phyloP scores from a whole-genome alignment of 2,329 filamentous ascomycete species.

The Claviceps fusiformis region DNA sequence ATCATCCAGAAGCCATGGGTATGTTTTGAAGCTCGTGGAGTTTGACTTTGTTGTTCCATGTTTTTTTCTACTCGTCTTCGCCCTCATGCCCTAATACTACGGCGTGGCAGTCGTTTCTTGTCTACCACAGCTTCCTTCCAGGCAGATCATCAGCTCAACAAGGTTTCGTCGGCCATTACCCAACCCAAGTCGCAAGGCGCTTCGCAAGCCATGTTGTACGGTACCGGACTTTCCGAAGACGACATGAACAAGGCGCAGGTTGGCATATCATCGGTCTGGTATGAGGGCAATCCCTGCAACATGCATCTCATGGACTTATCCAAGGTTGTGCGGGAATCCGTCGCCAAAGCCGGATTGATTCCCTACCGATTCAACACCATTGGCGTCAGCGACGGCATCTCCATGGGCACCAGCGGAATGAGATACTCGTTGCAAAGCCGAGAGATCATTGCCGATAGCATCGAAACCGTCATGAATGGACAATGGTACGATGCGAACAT shows the following conservation, averaged over 20 bases:
- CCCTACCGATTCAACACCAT: constrained; percentile 99
- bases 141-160: constrained; percentile 57
- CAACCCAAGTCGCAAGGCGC: constrained; percentile 97
- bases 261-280: constrained; percentile 97
- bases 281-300: constrained; percentile 95
- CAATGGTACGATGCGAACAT: constrained; percentile 99
- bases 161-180: constrained; percentile 71
- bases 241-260: constrained; percentile 97
- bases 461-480: constrained; percentile 97
- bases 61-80: no score
- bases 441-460: constrained; percentile 94
- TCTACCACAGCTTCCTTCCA: constrained; percentile 35
- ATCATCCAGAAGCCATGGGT: constrained; percentile 8
- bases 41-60: not conserved
- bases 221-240: constrained; percentile 70
- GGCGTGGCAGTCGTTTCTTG: constrained; percentile 31
- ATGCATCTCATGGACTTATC: constrained; percentile 95
- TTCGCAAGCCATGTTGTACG: constrained; percentile 98
- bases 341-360: constrained; percentile 59
- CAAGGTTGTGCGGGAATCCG: constrained; percentile 51
- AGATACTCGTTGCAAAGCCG: constrained; percentile 86
- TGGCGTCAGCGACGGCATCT: constrained; percentile 93
- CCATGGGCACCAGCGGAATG: constrained; percentile 97
- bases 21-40: constrained; percentile 1
- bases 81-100: not conserved